phyloP scores from a whole-genome alignment of 768 basidiomycete species.

The Pluteus cervinus region DNA sequence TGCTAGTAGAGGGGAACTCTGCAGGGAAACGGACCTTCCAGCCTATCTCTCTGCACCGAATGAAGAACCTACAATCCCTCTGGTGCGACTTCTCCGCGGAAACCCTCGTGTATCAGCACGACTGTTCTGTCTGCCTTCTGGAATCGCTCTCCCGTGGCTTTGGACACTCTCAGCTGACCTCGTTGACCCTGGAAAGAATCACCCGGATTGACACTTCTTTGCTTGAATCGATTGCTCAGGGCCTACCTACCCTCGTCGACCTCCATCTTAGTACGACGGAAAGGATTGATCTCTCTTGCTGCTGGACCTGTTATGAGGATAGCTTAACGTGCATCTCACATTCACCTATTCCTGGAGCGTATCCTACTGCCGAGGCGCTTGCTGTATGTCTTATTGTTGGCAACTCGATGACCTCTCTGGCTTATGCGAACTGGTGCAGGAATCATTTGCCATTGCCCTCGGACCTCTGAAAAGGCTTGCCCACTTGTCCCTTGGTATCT shows the following conservation, averaged over 20 bases:
- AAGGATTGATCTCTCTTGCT: conserved; percentile 50
- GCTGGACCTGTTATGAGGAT: conserved; percentile 62
- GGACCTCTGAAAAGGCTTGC: conserved; percentile 39
- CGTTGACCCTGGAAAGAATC: conserved; percentile 45
- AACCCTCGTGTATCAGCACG: conserved; percentile 35
- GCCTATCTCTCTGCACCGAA: conserved; percentile 26
- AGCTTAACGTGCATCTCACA: conserved; percentile 46
- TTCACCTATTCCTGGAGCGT: conserved; percentile 57
- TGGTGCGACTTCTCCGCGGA: conserved; percentile 22
- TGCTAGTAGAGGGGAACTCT: neutral
- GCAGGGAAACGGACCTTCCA: conserved; percentile 15
- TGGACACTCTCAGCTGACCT: conserved; percentile 34
- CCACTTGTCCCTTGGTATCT: conserved; percentile 54
- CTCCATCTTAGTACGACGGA: conserved; percentile 58
- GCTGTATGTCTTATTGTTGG: conserved; percentile 41
- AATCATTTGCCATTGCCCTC: conserved; percentile 35
- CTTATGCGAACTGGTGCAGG: conserved; percentile 20
- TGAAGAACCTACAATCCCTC: conserved; percentile 20
- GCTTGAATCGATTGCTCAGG: conserved; percentile 37
- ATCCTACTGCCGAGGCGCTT: conserved; percentile 32
- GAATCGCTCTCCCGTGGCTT: conserved; percentile 20
- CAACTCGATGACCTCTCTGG: conserved; percentile 5
- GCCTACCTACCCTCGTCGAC: conserved; percentile 37
- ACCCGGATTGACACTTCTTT: conserved; percentile 49
- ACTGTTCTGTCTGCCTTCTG: conserved; percentile 25